A percentile compares a stretch with the other conserved stretches of the same genome.
Conservation (phyloP, 768 basidiomycete genomes). For the Kwoniella dejecticola region DNA sequence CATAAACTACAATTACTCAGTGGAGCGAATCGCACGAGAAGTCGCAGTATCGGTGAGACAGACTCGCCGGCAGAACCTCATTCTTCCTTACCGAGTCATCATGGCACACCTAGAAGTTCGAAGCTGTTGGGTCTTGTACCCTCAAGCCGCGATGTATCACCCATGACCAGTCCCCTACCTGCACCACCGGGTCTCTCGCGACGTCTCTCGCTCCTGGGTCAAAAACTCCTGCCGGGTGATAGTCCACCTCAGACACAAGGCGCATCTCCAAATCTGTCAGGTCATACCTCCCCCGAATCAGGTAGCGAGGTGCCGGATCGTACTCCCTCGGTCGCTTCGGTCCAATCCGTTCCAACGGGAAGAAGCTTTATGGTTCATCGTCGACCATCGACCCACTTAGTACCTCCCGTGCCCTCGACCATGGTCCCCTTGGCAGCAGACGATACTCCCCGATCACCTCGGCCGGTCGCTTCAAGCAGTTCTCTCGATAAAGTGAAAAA, state of each 20-base stretch:
- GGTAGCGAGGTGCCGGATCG: constrained; percentile 3
- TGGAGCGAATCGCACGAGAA: constrained; percentile 33
- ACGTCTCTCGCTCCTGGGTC: constrained; percentile 19
- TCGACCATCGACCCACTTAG: constrained; percentile 12
- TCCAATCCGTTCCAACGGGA: background rate
- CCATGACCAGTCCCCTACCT: constrained; percentile 21
- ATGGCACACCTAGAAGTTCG: constrained; percentile 9
- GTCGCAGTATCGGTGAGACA: constrained; percentile 43
- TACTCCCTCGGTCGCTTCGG: background rate
- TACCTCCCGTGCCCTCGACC: constrained; percentile 1
- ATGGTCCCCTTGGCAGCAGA: constrained; percentile 19
- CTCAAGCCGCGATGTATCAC: constrained; percentile 19
- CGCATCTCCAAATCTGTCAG: constrained; percentile 4
- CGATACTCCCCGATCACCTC: constrained; percentile 30
- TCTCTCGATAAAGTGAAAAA: constrained; percentile 39
- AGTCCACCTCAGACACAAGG: constrained; percentile 1
- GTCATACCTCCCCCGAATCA: constrained; percentile 16
- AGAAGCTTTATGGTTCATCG: constrained; percentile 11
- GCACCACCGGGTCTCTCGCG: constrained; percentile 17
- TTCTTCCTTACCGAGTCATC: background rate
- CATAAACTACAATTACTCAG: constrained; percentile 39
- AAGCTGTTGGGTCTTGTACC: constrained; percentile 5
- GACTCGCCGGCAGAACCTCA: constrained; percentile 16
- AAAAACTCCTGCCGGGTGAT: constrained; percentile 9
- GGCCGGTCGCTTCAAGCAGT: constrained; percentile 31